Evolutionary conservation across 495 filamentous ascomycete species (phyloP).

Genomic region (Lepidopterella palustris): DNA sequence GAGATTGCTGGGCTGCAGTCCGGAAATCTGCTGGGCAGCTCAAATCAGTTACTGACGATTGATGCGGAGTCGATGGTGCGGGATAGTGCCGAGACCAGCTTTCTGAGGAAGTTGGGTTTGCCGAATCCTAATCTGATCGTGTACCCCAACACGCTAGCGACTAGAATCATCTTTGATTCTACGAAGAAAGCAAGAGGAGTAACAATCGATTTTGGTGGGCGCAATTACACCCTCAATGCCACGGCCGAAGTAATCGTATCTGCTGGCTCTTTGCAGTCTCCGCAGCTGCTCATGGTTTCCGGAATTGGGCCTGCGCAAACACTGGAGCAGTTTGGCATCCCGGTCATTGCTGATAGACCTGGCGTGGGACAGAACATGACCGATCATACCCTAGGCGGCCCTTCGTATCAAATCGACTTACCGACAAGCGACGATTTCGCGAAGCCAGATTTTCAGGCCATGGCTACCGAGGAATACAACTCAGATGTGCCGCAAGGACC

Average conservation of each 20-base stretch:
- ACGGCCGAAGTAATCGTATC: constrained; percentile 3
- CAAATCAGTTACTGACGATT: constrained; percentile 32
- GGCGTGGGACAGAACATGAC: constrained; percentile 45
- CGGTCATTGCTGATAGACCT: constrained; percentile 39
- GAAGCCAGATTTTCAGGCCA: not conserved
- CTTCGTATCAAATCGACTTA: constrained; percentile 6
- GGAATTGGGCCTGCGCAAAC: constrained; percentile 42
- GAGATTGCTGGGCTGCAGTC: constrained; percentile 28
- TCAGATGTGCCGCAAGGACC: too few species aligned
- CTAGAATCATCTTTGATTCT: not conserved
- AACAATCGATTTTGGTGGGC: not conserved
- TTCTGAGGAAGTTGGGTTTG: constrained; percentile 31
- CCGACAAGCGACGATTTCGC: not conserved
- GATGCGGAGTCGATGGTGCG: constrained; percentile 34
- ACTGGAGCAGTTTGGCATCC: constrained; percentile 38
- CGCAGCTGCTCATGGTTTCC: constrained; percentile 50
- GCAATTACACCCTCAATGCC: not conserved
- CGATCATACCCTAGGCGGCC: constrained; percentile 16
- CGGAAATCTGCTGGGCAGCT: constrained; percentile 33
- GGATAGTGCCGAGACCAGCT: constrained; percentile 40
- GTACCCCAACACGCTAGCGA: not conserved
- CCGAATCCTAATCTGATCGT: constrained; percentile 1
- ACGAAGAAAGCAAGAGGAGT: not conserved
- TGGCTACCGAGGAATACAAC: too few species aligned
- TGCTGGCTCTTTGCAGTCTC: constrained; percentile 38